These are phyloP conservation scores for Lactifluus piperatus DNA, from an alignment of 768 basidiomycete species.

Conservation along the genomic window DNA sequence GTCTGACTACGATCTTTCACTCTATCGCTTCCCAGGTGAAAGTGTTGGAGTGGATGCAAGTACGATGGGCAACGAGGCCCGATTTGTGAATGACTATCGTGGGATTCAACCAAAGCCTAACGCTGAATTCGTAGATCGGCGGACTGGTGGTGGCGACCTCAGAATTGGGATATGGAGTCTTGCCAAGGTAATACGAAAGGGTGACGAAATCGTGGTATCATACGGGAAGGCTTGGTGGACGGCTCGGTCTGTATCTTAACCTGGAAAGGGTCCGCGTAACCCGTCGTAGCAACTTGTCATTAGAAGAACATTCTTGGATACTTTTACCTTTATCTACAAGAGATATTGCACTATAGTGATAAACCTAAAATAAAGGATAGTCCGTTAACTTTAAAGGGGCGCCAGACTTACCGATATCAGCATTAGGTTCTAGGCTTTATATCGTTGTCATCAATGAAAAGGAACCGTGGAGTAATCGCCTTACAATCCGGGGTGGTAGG, in stretches of 20 bases:
- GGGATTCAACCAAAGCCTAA: slow-evolving; percentile 65
- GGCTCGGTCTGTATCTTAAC: slow-evolving; percentile 29
- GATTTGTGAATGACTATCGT: slow-evolving; percentile 89
- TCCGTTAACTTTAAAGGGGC: slow-evolving; percentile 8
- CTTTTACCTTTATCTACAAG: neutral
- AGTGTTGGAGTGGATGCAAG: slow-evolving; percentile 75
- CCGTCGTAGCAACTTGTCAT: neutral
- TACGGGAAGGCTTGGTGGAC: slow-evolving; percentile 88
- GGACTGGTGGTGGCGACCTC: slow-evolving; percentile 48
- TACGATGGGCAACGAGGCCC: slow-evolving; percentile 71
- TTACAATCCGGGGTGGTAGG: neutral
- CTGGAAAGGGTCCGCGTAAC: slow-evolving; percentile 1
- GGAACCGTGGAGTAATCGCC: neutral
- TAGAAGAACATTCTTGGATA: neutral
- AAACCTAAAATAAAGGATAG: slow-evolving; percentile 14
- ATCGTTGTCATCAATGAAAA: slow-evolving; percentile 1
- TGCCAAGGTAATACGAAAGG: slow-evolving; percentile 53
- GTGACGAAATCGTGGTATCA: slow-evolving; percentile 78
- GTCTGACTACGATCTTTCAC: slow-evolving; percentile 84
- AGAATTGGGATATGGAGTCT: slow-evolving; percentile 72
- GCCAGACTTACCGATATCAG: neutral
- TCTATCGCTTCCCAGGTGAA: slow-evolving; percentile 51
- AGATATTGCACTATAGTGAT: neutral
- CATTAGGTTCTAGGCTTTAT: slow-evolving; percentile 1
- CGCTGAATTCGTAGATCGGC: slow-evolving; percentile 54